These are phyloP conservation scores for Neoboletus brunneissimus DNA, from an alignment of 768 basidiomycete genomes.

Conservation along the genomic window DNA sequence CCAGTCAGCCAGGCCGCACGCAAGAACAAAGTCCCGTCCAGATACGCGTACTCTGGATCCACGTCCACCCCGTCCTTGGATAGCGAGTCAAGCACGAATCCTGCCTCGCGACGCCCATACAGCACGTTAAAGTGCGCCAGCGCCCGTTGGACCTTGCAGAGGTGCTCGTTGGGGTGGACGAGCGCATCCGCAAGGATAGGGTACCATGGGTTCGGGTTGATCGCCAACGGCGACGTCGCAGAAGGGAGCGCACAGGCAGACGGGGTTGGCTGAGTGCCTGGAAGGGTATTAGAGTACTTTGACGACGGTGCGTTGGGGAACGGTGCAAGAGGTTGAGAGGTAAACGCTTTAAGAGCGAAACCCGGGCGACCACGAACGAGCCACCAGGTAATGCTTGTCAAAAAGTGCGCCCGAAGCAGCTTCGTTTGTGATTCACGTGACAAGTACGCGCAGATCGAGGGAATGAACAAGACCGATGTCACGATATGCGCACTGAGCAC, in stretches of 20 bases:
- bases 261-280: constrained; percentile 21
- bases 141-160: constrained; percentile 48
- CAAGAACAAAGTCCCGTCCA: constrained; percentile 66
- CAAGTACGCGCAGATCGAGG: constrained; percentile 45
- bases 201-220: constrained; percentile 57
- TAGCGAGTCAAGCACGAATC: constrained; percentile 31
- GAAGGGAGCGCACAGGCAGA: constrained; percentile 26
- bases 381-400: constrained; percentile 50
- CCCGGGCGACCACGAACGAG: constrained; percentile 53
- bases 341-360: constrained; percentile 52
- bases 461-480: constrained; percentile 62
- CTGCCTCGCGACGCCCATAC: constrained; percentile 42
- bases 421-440: constrained; percentile 57
- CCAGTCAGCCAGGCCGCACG: constrained; percentile 53
- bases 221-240: constrained; percentile 34
- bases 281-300: constrained; percentile 24
- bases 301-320: constrained; percentile 16
- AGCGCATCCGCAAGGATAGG: constrained; percentile 51
- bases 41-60: constrained; percentile 43
- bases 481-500: constrained; percentile 61
- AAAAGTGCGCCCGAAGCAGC: constrained; percentile 60
- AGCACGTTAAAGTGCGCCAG: constrained; percentile 43
- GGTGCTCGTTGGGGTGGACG: constrained; percentile 58
- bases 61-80: constrained; percentile 29
- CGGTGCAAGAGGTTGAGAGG: constrained; percentile 29